Percentiles rank a stretch among this genome's conserved stretches.
phyloP scores from a whole-genome alignment of 108 stramenopile species.

The Skeletonema potamos region DNA sequence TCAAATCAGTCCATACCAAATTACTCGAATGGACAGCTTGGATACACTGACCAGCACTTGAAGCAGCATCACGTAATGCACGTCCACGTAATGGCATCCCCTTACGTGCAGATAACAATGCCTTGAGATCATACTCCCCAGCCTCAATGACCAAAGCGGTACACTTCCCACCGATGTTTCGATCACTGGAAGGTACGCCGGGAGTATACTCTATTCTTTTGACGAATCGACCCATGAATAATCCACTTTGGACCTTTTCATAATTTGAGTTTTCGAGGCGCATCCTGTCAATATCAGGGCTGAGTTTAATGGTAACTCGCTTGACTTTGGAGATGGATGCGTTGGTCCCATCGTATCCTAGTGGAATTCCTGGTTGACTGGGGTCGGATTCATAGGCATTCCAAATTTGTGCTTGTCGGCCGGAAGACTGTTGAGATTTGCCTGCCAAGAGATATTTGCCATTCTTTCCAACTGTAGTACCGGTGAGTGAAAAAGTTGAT shows the following conservation, averaged over 20 bases:
- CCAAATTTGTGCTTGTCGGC: constrained; percentile 45
- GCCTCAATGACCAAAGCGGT: constrained; percentile 59
- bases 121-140: constrained; percentile 59
- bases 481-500: constrained; percentile 36
- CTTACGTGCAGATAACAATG: constrained; percentile 33
- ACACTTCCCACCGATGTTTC: constrained; percentile 25
- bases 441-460: constrained; percentile 46
- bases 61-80: constrained; percentile 54
- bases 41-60: constrained; percentile 51
- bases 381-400: constrained; percentile 32
- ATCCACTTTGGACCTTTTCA: constrained; percentile 44
- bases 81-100: constrained; percentile 48
- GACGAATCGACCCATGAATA: constrained; percentile 44
- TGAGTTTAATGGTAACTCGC: constrained; percentile 41
- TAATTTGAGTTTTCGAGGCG: constrained; percentile 50
- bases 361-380: constrained; percentile 27
- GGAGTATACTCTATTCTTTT: constrained; percentile 45
- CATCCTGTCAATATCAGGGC: constrained; percentile 37
- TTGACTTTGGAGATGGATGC: constrained; percentile 24
- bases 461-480: constrained; percentile 28
- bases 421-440: constrained; percentile 45
- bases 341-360: constrained; percentile 27
- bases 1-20: constrained; percentile 72
- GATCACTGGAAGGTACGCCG: constrained; percentile 22
- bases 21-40: constrained; percentile 55